Conservation (phyloP, 176 grass and related monocot genomes). For the Phragmites australis region DNA sequence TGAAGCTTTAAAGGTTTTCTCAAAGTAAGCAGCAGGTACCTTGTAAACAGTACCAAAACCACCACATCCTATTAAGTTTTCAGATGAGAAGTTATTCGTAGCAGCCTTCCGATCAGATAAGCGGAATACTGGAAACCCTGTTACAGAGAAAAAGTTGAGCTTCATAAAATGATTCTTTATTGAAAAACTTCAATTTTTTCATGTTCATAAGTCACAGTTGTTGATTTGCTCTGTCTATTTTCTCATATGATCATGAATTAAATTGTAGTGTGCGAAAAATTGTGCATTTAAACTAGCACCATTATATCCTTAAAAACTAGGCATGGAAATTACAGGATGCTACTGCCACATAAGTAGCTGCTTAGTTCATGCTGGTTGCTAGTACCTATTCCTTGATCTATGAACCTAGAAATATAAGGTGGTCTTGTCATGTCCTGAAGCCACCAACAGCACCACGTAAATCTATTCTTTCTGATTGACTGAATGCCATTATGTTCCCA, state of each 20-base stretch:
- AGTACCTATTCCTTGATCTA: not conserved
- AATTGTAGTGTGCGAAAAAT: not conserved
- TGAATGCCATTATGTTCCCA: not conserved
- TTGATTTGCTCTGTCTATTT: not conserved
- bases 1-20: not conserved
- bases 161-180: not conserved
- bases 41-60: not conserved
- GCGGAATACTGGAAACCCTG: not conserved
- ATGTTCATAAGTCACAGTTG: not conserved
- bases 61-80: not conserved
- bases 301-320: not conserved
- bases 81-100: conserved; percentile 9
- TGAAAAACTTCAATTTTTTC: not conserved
- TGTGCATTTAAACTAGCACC: not conserved
- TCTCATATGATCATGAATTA: not conserved
- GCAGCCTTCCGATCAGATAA: not conserved
- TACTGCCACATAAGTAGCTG: no score
- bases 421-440: not conserved
- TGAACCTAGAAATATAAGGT: not conserved
- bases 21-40: not conserved
- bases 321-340: no score
- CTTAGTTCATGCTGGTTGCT: no score
- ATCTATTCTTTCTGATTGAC: not conserved
- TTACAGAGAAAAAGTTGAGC: not conserved
- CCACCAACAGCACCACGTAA: not conserved